Evolutionary conservation across 139 green algal genomes (phyloP).

Genomic region (Astrephomene gubernaculifera): DNA sequence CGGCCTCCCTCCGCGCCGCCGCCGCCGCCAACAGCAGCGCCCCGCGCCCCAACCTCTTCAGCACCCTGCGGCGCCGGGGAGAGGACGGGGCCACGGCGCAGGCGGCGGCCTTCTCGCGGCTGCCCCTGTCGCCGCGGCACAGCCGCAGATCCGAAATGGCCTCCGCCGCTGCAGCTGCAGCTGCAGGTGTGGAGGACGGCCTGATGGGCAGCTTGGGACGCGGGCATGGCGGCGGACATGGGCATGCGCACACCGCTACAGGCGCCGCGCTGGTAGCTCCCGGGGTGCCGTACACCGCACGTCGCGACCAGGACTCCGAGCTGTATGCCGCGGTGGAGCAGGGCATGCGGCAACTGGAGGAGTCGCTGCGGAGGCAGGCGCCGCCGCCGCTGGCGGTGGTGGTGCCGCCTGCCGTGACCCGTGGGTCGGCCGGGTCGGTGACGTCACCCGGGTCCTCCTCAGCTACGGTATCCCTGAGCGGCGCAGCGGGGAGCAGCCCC

Average conservation of each 20-base stretch:
- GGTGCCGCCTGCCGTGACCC: neutral
- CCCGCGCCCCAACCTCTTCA: slow-evolving; percentile 25
- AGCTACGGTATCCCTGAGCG: neutral
- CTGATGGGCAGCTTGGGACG: neutral
- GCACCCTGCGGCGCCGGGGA: slow-evolving; percentile 28
- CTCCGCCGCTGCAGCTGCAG: neutral
- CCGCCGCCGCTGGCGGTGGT: neutral
- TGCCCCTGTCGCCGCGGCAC: neutral
- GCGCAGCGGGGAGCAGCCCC: too few species aligned
- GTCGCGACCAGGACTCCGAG: neutral
- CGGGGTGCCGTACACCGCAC: too few species aligned
- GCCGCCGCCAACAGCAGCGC: neutral
- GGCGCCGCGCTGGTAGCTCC: neutral
- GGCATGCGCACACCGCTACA: neutral
- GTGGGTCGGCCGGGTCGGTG: neutral
- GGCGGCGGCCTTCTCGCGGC: neutral
- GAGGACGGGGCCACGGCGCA: slow-evolving; percentile 9
- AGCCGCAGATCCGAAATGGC: neutral
- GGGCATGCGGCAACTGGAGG: slow-evolving; percentile 11
- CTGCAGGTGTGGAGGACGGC: neutral
- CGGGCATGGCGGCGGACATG: neutral
- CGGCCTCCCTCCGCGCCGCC: neutral
- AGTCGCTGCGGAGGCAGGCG: neutral
- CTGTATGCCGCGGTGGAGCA: slow-evolving; percentile 8
- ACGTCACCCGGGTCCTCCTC: too few species aligned